Percentiles rank a stretch among this genome's conserved stretches.
phyloP scores from a whole-genome alignment of 257 asterid genomes.

The Solanum clarkiae region DNA sequence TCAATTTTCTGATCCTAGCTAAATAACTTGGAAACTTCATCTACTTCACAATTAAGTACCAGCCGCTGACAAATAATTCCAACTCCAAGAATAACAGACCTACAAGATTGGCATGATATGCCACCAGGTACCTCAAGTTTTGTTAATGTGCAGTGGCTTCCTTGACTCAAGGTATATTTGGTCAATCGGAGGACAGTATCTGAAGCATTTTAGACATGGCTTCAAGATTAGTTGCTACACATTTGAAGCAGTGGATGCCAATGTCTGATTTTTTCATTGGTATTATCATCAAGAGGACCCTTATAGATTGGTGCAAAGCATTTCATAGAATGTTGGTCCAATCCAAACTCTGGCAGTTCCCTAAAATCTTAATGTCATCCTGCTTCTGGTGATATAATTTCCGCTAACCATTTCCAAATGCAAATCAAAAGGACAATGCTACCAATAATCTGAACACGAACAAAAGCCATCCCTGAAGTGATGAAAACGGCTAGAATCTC shows the following conservation, averaged over 20 bases:
- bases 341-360: not conserved
- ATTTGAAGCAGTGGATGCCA: not conserved
- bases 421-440: slow-evolving; percentile 1
- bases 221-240: not conserved
- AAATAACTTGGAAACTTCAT: not conserved
- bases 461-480: slow-evolving; percentile 49
- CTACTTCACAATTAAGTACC: not conserved
- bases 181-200: not conserved
- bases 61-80: not conserved
- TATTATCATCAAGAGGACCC: not conserved
- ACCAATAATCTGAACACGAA: slow-evolving; percentile 51
- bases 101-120: not conserved
- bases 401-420: not conserved
- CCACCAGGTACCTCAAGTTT: not conserved
- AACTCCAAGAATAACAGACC: not conserved
- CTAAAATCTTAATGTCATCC: not conserved
- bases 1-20: not conserved
- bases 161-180: not conserved
- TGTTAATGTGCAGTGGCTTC: not conserved
- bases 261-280: not conserved
- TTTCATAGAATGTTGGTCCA: not conserved
- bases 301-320: not conserved
- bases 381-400: not conserved
- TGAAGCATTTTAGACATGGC: not conserved
- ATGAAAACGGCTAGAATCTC: slow-evolving; percentile 58